Conservation (phyloP, 306 rosid genomes). For the Glycine tomentella region DNA sequence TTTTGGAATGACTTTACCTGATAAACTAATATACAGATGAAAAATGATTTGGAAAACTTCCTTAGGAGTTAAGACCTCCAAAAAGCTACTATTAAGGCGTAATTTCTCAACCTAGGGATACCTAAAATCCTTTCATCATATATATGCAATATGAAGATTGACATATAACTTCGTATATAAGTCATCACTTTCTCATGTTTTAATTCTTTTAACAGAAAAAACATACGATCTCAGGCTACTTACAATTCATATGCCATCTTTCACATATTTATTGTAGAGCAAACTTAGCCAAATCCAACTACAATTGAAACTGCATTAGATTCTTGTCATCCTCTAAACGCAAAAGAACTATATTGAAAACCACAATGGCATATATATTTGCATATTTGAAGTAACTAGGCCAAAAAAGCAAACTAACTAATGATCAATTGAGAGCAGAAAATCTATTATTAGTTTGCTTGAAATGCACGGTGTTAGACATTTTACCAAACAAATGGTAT, state of each 20-base stretch:
- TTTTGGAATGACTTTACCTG: neutral
- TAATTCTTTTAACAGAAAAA: neutral
- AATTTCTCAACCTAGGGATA: neutral
- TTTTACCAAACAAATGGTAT: no score
- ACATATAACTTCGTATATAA: neutral
- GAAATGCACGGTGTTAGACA: slow-evolving; percentile 37
- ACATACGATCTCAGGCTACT: neutral
- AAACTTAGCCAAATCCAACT: no score
- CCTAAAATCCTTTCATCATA: neutral
- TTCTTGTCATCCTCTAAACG: neutral
- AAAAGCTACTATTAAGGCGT: neutral
- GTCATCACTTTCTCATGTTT: slow-evolving; percentile 12
- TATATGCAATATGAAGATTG: neutral
- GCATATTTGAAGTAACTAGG: neutral
- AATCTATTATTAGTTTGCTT: slow-evolving; percentile 25
- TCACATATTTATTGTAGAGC: no score
- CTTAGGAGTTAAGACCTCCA: neutral
- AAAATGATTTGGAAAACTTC: neutral
- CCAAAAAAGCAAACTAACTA: neutral
- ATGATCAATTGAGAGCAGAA: slow-evolving; percentile 15
- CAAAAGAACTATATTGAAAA: neutral
- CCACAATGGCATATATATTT: no score
- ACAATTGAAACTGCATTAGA: neutral
- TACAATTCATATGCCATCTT: no score
- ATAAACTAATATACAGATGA: neutral